Evolutionary conservation across 2,329 filamentous ascomycete genomes (phyloP).

Genomic region (Scleromitrula shiraiana): DNA sequence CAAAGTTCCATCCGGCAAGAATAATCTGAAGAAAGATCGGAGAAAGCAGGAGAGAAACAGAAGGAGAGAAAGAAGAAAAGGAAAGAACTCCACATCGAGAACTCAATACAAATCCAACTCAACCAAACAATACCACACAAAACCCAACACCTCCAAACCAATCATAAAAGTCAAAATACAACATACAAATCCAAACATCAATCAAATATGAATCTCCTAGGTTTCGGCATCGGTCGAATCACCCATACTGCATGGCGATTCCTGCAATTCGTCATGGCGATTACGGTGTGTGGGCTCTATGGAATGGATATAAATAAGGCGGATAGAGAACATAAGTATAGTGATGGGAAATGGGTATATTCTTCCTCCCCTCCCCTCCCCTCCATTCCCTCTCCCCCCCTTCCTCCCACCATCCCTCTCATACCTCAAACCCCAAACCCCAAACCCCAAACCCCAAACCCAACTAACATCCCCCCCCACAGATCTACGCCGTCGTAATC

Average conservation of each 20-base stretch:
- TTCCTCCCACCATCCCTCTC: not conserved
- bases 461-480: constrained; percentile 3
- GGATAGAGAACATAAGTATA: constrained; percentile 39
- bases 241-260: constrained; percentile 58
- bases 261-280: constrained; percentile 65
- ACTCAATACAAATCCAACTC: too few relatives aligned
- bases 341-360: constrained; percentile 61
- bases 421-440: too few relatives aligned
- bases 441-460: not conserved
- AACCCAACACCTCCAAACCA: too few relatives aligned
- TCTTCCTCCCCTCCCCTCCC: not conserved
- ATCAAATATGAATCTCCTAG: not conserved
- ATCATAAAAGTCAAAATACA: too few relatives aligned
- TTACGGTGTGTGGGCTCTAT: constrained; percentile 74
- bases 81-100: too few relatives aligned
- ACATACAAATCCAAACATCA: too few relatives aligned
- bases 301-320: constrained; percentile 57
- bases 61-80: too few relatives aligned
- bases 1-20: too few relatives aligned
- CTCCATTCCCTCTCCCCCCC: not conserved
- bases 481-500: constrained; percentile 66
- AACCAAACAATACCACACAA: too few relatives aligned
- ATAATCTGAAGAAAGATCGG: too few relatives aligned
- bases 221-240: not conserved
- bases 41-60: too few relatives aligned